Base-by-base conservation (phyloP, 78 protist genomes). In the Tieghemostelium lacteum region DNA sequence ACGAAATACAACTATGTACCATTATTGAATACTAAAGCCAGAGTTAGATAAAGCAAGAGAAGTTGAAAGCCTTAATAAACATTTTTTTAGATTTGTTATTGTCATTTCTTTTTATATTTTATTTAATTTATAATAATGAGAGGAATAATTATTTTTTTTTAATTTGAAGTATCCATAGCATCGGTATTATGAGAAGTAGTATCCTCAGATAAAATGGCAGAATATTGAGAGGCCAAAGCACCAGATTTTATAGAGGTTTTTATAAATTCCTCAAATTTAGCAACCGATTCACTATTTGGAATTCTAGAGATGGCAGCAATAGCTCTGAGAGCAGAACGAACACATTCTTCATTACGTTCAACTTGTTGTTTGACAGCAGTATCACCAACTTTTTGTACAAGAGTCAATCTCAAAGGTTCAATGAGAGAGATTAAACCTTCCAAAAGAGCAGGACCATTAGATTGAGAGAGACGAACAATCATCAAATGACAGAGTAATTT, bases 321-420 rank as follows among this genome's bases (percentile, higher is more conserved):
- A 3, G 72, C 95, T 29, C 97, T 91, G 37, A 95, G 69, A 20
- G 96, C 95, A 10, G 78, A 54, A 57, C 96, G 92, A 37, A 92
- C 62, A 67, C 94, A 70, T 55, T 96, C 98, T 28, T 96, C 97
- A 85, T 94, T 93, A 60, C 95, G 71, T 62, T 96, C 97, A 33
- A 96, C 61, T 78, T 95, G 96, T 64, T 95, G 97, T 89, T 95
- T 76, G 71, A 96, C 97, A 10, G 96, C 93, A 22, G 52, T 49
- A 19, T 75, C 95, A 58, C 72, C 74, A 3, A 67, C 80, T 70
- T 91, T 95, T 29, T 62, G 49, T 54, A 62, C 61, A 29, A 95
- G 86, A 2, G 89, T 78, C 1, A 52, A 69, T 26, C 40, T 71
- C 29, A 95, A 80, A 54, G 95, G 97, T 52, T 85, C 92, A 6